Evolutionary conservation across 2,329 filamentous ascomycete genomes (phyloP).

Genomic region (Chalaropsis ovoidea): DNA sequence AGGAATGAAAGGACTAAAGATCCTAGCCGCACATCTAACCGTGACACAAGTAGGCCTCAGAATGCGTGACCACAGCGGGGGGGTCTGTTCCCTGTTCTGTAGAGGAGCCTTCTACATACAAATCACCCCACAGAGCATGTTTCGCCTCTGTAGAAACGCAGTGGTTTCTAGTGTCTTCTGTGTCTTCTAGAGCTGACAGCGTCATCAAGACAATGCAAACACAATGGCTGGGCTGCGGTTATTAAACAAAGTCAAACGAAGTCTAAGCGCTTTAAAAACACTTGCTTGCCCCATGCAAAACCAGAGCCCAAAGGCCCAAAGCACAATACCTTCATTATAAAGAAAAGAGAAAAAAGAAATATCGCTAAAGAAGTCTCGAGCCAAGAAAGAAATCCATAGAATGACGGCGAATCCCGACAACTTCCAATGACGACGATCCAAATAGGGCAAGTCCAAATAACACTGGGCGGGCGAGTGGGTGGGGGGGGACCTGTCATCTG

Average conservation of each 20-base stretch:
- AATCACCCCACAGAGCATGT: no score
- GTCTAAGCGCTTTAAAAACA: no score
- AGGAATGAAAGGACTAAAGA: not conserved
- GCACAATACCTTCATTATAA: no score
- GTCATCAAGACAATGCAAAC: no score
- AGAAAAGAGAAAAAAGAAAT: not conserved
- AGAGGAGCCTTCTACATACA: not conserved
- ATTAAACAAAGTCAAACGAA: no score
- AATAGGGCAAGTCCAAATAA: not conserved
- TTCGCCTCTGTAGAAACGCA: not conserved
- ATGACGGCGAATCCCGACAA: not conserved
- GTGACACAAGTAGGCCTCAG: not conserved
- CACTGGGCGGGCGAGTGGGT: not conserved
- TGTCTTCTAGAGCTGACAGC: no score
- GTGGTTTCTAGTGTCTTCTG: no score
- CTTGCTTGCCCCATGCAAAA: no score
- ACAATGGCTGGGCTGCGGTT: no score
- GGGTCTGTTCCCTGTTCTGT: not conserved
- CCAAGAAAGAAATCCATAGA: not conserved
- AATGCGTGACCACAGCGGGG: not conserved
- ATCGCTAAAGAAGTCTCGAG: not conserved
- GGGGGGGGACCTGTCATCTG: not conserved
- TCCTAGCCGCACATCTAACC: conserved; percentile 1
- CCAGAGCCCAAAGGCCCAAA: no score
- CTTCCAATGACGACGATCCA: not conserved